A percentile compares a stretch with the other conserved stretches of the same genome.
Conservation (phyloP, 2,329 filamentous ascomycete species). For the Fusarium sp. region DNA sequence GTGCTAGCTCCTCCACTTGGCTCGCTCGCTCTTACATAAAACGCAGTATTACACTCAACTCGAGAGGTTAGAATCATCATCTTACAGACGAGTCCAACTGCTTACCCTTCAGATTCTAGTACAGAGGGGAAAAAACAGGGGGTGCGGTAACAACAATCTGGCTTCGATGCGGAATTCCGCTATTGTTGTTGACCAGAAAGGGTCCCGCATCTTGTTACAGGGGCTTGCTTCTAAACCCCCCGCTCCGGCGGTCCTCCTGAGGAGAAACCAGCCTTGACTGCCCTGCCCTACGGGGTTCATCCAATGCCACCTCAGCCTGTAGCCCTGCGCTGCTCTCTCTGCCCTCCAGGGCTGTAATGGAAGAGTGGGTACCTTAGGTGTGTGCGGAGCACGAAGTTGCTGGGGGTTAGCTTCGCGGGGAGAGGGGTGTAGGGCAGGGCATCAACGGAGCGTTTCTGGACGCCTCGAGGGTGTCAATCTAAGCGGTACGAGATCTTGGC, state of each 20-base stretch:
- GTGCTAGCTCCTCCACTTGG: constrained; percentile 12
- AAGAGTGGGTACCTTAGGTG: constrained; percentile 1
- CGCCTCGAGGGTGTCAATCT: constrained; percentile 2
- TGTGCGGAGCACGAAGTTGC: constrained; percentile 2
- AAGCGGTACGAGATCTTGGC: constrained; percentile 25
- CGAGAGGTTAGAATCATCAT: constrained; percentile 2
- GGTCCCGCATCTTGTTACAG: constrained; percentile 15
- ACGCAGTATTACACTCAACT: constrained; percentile 28
- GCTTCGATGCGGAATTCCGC: constrained; percentile 28
- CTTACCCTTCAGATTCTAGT: constrained; percentile 18
- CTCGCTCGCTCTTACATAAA: constrained; percentile 25
- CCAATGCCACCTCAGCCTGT: constrained; percentile 22
- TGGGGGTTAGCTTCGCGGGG: constrained; percentile 22
- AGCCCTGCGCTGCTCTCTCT: constrained; percentile 32
- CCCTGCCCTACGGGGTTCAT: constrained; percentile 37
- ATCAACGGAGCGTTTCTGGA: constrained; percentile 3
- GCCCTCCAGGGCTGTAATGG: constrained; percentile 36
- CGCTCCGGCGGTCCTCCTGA: constrained; percentile 25
- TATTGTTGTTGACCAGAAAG: constrained; percentile 1
- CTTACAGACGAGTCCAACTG: constrained; percentile 10
- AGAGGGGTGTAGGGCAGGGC: constrained; percentile 38
- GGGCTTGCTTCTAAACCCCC: constrained; percentile 5
- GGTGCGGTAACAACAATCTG: constrained; percentile 24
- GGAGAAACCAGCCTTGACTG: constrained; percentile 13
- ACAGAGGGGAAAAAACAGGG: constrained; percentile 10